Conservation (phyloP, 2,329 filamentous ascomycete species). For the Fusarium liriodendri region DNA sequence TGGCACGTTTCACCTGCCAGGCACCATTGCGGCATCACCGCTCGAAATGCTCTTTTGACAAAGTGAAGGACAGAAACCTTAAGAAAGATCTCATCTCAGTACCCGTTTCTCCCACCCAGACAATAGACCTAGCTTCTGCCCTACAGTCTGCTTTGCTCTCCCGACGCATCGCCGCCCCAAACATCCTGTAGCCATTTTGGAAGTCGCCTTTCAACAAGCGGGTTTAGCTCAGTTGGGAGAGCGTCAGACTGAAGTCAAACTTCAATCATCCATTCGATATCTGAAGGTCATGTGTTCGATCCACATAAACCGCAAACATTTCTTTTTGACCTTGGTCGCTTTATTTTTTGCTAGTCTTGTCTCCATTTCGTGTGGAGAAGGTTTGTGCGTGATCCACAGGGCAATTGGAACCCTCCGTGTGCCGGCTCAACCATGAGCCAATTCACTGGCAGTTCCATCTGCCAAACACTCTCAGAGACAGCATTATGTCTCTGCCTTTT, state of each 20-base stretch:
- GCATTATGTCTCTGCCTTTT: background rate
- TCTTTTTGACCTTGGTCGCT: slow-evolving; percentile 11
- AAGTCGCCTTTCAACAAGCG: slow-evolving; percentile 22
- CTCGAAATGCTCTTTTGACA: background rate
- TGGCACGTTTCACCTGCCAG: background rate
- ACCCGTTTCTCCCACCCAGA: background rate
- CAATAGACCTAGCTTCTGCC: background rate
- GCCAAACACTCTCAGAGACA: background rate
- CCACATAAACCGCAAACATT: slow-evolving; percentile 43
- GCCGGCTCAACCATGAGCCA: background rate
- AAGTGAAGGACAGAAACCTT: background rate
- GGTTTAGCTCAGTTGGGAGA: slow-evolving; percentile 48
- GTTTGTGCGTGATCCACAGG: background rate
- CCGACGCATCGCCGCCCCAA: background rate
- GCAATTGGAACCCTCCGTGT: background rate
- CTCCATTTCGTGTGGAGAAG: background rate
- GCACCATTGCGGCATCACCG: background rate
- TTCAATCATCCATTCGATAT: slow-evolving; percentile 37
- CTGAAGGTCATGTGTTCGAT: slow-evolving; percentile 48
- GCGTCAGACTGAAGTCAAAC: slow-evolving; percentile 41
- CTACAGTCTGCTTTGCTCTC: background rate
- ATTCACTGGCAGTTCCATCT: background rate
- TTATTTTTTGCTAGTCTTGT: background rate
- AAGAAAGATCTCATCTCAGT: background rate
- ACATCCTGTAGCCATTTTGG: background rate